Evolutionary conservation across 164 flowering plant genomes (phyloP).

Genomic region (Euptelea pleiosperma): DNA sequence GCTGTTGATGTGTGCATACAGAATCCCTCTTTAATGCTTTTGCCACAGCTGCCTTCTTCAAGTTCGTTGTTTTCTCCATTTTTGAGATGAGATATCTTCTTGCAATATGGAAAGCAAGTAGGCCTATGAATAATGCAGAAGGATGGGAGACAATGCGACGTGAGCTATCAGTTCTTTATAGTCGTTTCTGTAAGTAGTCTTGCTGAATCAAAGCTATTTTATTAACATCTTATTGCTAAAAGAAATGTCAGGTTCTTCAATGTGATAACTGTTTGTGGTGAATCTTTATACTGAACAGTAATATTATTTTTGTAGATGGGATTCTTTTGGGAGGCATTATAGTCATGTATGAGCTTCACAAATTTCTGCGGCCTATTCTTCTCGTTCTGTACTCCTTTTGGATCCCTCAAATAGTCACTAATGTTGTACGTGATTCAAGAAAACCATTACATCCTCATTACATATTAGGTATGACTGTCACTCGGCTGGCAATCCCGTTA

Average conservation of each 20-base stretch:
- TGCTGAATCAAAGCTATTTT: not conserved
- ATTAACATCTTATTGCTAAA: not conserved
- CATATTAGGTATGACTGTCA: constrained; percentile 80
- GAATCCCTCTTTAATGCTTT: constrained; percentile 97
- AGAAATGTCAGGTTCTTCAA: not conserved
- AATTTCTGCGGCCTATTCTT: constrained; percentile 67
- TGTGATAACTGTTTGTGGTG: not conserved
- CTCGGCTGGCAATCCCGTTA: constrained; percentile 87
- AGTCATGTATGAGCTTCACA: constrained; percentile 90
- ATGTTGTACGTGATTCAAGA: constrained; percentile 83
- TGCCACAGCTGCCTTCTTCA: constrained; percentile 99
- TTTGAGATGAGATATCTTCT: constrained; percentile 99
- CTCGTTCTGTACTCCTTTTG: constrained; percentile 89
- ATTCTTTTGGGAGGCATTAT: constrained; percentile 96
- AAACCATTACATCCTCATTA: constrained; percentile 95
- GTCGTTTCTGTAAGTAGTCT: constrained; percentile 90
- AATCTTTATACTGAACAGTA: not conserved
- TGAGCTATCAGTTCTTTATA: constrained; percentile 87
- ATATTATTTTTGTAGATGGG: constrained; percentile 65
- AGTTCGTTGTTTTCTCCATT: constrained; percentile 95
- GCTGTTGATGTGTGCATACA: constrained; percentile 33
- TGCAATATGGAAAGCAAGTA: constrained; percentile 97
- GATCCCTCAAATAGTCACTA: constrained; percentile 91
- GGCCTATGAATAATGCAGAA: constrained; percentile 79
- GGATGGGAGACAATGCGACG: constrained; percentile 99